Conservation (phyloP, 495 filamentous ascomycete species). For the Aspergillus conjunctus region DNA sequence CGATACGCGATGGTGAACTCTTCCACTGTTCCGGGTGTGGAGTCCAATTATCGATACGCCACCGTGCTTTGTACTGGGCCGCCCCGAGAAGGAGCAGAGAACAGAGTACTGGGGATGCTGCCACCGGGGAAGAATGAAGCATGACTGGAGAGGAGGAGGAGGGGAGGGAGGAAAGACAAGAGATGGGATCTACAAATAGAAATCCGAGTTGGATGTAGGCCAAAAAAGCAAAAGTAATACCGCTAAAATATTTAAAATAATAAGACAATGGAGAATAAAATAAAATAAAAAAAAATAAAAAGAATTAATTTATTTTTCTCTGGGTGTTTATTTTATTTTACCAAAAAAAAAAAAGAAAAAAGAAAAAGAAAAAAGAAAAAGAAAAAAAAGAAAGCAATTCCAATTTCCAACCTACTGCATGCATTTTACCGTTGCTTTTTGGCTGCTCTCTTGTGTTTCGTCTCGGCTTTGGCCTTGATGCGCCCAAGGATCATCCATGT, state of each 20-base stretch:
- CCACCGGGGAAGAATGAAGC: conserved; percentile 1
- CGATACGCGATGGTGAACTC: not conserved
- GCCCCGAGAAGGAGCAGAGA: conserved; percentile 13
- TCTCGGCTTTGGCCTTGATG: conserved; percentile 32
- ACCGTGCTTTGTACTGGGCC: conserved; percentile 20
- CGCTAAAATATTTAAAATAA: conserved; percentile 8
- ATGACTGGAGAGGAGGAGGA: conserved; percentile 17
- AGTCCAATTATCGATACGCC: conserved; percentile 26
- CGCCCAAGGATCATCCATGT: conserved; percentile 44
- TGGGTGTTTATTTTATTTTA: not conserved
- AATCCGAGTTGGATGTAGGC: conserved; percentile 10
- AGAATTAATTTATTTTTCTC: not conserved
- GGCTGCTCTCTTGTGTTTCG: conserved; percentile 28
- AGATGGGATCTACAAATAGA: conserved; percentile 26
- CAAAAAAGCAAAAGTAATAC: conserved; percentile 11
- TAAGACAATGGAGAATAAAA: conserved; percentile 11
- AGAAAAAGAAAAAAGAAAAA: conserved; percentile 15
- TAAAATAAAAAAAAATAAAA: conserved; percentile 12
- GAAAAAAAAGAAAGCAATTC: conserved; percentile 21
- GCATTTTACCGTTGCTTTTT: conserved; percentile 25
- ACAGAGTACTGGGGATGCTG: conserved; percentile 20
- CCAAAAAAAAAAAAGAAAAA: conserved; percentile 1
- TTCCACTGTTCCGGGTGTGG: conserved; percentile 17
- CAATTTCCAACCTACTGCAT: conserved; percentile 26
- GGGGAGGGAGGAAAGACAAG: not conserved